A percentile compares a stretch with the other conserved stretches of the same genome.
Conservation (phyloP, 2,329 filamentous ascomycete species). For the Cordyceps militaris region DNA sequence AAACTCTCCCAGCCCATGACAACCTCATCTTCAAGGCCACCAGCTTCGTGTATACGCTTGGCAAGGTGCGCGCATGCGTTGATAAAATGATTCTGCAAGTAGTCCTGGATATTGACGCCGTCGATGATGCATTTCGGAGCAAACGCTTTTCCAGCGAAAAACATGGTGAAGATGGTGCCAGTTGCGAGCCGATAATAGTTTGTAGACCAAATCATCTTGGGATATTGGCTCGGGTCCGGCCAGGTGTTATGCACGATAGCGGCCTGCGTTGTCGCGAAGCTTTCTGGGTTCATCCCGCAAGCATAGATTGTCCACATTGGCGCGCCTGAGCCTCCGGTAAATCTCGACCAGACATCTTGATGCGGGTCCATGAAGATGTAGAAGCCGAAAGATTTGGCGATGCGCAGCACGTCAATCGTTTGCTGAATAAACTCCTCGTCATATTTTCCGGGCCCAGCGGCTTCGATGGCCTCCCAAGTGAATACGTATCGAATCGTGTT, state of each 20-base stretch:
- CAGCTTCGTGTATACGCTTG: slow-evolving; percentile 78
- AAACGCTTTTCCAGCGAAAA: slow-evolving; percentile 86
- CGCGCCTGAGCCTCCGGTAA: slow-evolving; percentile 88
- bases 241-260: slow-evolving; percentile 94
- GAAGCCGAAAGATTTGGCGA: slow-evolving; percentile 86
- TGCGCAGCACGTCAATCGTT: slow-evolving; percentile 75
- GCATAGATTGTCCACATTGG: slow-evolving; percentile 98
- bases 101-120: slow-evolving; percentile 93
- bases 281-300: slow-evolving; percentile 79
- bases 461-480: slow-evolving; percentile 98
- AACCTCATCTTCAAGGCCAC: slow-evolving; percentile 76
- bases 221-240: slow-evolving; percentile 74
- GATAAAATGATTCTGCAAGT: slow-evolving; percentile 80
- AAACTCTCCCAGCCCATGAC: slow-evolving; percentile 94
- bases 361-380: slow-evolving; percentile 98
- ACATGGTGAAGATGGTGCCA: slow-evolving; percentile 88
- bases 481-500: slow-evolving; percentile 96
- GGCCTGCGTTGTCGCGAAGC: slow-evolving; percentile 80
- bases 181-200: slow-evolving; percentile 86
- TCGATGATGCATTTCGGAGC: slow-evolving; percentile 94
- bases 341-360: slow-evolving; percentile 97
- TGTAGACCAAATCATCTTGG: slow-evolving; percentile 99
- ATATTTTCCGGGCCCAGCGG: slow-evolving; percentile 81
- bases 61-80: slow-evolving; percentile 75
- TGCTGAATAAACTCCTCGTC: slow-evolving; percentile 91